Conservation (phyloP, 129 eudicot species). For the Lactuca sativa region DNA sequence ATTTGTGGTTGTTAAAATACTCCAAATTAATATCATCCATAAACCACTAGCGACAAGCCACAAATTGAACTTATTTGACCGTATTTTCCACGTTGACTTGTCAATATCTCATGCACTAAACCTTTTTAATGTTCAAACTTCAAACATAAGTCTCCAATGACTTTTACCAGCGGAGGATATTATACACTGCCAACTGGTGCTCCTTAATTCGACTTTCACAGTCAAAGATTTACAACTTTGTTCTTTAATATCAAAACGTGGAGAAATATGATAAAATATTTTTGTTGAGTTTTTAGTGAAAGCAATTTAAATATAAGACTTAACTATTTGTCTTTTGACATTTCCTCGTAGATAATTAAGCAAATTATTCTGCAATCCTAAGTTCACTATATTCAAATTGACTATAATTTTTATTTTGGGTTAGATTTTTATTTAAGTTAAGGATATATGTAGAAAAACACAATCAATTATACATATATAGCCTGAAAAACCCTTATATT, state of each 20-base stretch:
- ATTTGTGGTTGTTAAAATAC: not conserved
- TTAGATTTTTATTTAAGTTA: too few relatives aligned
- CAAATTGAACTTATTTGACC: conserved; percentile 21
- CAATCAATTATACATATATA: too few relatives aligned
- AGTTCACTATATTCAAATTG: too few relatives aligned
- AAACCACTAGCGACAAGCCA: conserved; percentile 7
- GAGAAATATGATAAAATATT: conserved; percentile 1
- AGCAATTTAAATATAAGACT: not conserved
- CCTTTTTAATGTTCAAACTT: conserved; percentile 29
- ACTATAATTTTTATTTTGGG: too few relatives aligned
- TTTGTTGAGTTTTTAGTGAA: not conserved
- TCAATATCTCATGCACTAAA: conserved; percentile 15
- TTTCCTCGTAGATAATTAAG: not conserved
- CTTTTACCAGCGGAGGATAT: conserved; percentile 16
- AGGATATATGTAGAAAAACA: too few relatives aligned
- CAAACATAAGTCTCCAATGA: conserved; percentile 19
- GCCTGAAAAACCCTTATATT: too few relatives aligned
- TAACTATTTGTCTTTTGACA: not conserved
- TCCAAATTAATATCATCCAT: not conserved
- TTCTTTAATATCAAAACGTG: conserved; percentile 1
- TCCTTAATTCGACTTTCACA: conserved; percentile 15
- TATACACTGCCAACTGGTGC: not conserved
- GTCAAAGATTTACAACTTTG: conserved; percentile 23
- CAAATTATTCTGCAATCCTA: too few relatives aligned
- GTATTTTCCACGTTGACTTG: conserved; percentile 27